Percentiles rank a stretch among this genome's conserved stretches.
phyloP scores from a whole-genome alignment of 805 yeast genomes.

The Yamadazyma sp. region DNA sequence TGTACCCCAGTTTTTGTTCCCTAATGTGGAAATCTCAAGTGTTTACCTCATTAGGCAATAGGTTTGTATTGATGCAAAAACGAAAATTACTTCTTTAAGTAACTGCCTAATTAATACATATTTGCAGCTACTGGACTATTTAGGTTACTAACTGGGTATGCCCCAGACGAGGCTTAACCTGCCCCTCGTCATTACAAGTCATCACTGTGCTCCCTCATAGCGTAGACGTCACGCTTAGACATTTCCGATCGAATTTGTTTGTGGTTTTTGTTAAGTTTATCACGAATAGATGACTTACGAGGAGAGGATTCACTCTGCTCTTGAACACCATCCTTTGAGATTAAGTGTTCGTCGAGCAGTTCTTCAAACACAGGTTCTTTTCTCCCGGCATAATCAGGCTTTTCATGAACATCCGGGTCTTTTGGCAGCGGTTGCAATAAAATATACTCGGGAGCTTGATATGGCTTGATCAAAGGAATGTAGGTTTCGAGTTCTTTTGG shows the following conservation, averaged over 20 bases:
- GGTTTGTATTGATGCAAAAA: constrained; percentile 1
- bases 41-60: constrained; percentile 2
- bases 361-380: not conserved
- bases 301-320: not conserved
- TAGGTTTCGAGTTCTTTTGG: constrained; percentile 16
- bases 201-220: too few species aligned
- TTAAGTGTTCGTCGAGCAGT: not conserved
- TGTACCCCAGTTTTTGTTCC: too few species aligned
- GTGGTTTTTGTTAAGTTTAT: constrained; percentile 7
- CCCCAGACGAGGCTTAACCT: too few species aligned
- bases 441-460: constrained; percentile 16
- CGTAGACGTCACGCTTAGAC: not conserved
- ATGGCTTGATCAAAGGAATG: constrained; percentile 18
- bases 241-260: constrained; percentile 3
- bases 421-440: constrained; percentile 1
- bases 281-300: constrained; percentile 7
- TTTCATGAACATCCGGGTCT: not conserved
- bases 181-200: too few species aligned
- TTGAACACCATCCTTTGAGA: not conserved
- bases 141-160: too few species aligned
- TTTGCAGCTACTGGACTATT: constrained; percentile 2
- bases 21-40: too few species aligned
- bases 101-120: not conserved
- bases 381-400: not conserved
- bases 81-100: constrained; percentile 2